These are phyloP conservation scores for Heritiera littoralis DNA, from an alignment of 345 rosid species.

Conservation along the genomic window DNA sequence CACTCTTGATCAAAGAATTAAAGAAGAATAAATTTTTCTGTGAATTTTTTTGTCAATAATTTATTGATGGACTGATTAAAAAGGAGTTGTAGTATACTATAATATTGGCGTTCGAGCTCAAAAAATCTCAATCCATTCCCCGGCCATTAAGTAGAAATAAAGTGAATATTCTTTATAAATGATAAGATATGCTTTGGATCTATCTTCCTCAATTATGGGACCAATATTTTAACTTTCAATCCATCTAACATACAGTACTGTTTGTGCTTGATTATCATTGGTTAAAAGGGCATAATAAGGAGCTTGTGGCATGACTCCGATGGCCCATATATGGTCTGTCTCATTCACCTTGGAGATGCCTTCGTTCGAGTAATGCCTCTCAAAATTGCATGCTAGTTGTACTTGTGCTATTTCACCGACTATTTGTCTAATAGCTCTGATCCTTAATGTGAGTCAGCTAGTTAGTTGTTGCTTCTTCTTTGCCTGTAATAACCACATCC, in stretches of 20 bases:
- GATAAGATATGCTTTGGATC: background rate
- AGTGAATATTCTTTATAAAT: background rate
- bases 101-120: no score
- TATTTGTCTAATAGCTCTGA: background rate
- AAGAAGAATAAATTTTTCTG: no score
- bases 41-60: no score
- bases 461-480: background rate
- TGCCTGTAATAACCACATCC: background rate
- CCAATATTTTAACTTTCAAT: no score
- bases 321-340: background rate
- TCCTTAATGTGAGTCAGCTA: background rate
- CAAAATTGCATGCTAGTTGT: background rate
- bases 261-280: background rate
- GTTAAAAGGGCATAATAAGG: background rate
- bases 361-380: background rate
- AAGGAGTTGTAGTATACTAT: no score
- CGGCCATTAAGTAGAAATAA: no score
- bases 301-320: background rate
- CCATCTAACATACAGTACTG: no score
- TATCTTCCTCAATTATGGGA: background rate
- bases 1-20: no score
- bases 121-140: no score
- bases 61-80: no score
- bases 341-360: background rate
- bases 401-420: background rate